Base-by-base conservation (phyloP, 164 flowering plant species). In the Magnolia sinica region DNA sequence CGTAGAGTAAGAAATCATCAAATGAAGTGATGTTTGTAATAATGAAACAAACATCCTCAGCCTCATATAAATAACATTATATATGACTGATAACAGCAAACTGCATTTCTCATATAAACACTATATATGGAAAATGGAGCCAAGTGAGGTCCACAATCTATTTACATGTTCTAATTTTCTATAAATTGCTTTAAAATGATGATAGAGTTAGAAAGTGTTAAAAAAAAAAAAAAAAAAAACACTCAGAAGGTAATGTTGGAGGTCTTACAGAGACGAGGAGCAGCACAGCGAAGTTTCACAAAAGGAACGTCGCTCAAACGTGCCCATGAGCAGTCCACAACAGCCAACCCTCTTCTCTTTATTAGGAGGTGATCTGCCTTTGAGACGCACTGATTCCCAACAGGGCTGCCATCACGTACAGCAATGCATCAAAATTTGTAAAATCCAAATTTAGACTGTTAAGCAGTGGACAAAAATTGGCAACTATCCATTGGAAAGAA, bases 261-360 rank as follows among this genome's bases (percentile, higher is more conserved):
- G 73, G 65, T 45, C 94, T 82, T 91, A 95, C 98, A 87, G 50
- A 96, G 91, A 71, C 99, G 97, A 82, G 97, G 97, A 81, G 95
- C 92, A 77, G 89, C 64, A 83, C 98, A 94, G 0, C 96, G 94
- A 73, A 96, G 91, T 85, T 94, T 96, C 77, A 86, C 85, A 81
- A 96, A 96, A 75, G 98, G 99, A 66, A 96, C 99, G 82, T 96
- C 99, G 79, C 76, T 80, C 86, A 96, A 85, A 58, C 98, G 95
- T 37, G 97, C 97, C 99, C 99, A 96, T 65, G 99, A 96, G 79
- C 99, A 96, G 86, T 96, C 99, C 73, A 96, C 97, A 61, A 96
- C 99, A 74, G 97, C 98, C 80, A 96, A 83, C 67, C 99, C 99
- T 87, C 85, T 92, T 78, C 85, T 86, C 81, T 87, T 84, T 19